Conservation (phyloP, 2,329 filamentous ascomycete genomes). For the Ophiocordyceps camponoti-rufipedis region DNA sequence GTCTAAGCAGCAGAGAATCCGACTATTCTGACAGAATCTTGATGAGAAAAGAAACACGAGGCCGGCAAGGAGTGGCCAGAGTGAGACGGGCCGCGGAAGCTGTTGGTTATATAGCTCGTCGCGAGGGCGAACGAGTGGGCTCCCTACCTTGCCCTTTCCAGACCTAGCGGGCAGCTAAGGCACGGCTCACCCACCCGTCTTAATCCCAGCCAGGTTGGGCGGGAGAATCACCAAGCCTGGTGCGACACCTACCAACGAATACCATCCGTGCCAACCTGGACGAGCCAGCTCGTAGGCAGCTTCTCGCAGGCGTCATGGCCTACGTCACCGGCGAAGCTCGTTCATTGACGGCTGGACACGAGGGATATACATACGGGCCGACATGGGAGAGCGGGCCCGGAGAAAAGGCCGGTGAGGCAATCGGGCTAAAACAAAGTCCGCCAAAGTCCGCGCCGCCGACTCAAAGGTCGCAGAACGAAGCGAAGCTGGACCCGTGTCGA, state of each 20-base stretch:
- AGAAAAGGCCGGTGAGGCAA: too few species aligned
- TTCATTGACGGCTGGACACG: not conserved
- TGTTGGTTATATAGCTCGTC: not conserved
- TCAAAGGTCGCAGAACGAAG: not conserved
- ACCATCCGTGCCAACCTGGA: not conserved
- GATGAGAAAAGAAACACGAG: not conserved
- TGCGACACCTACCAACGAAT: too few species aligned
- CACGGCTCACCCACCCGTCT: too few species aligned
- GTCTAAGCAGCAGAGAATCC: not conserved
- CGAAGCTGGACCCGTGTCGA: not conserved
- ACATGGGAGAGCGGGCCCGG: too few species aligned
- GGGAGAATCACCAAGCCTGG: too few species aligned
- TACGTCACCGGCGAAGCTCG: not conserved
- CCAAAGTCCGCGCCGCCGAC: not conserved
- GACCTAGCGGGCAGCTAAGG: not conserved
- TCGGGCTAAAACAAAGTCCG: not conserved
- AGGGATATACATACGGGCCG: not conserved
- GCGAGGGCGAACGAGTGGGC: not conserved
- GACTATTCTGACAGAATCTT: too few species aligned
- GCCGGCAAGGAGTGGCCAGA: not conserved
- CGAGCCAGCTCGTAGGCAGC: not conserved
- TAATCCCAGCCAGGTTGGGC: too few species aligned
- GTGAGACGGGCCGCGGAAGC: not conserved
- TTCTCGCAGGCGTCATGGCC: not conserved
- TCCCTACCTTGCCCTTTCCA: not conserved